These are phyloP conservation scores for Lactarius evosmus DNA, from an alignment of 768 basidiomycete species.

Conservation along the genomic window DNA sequence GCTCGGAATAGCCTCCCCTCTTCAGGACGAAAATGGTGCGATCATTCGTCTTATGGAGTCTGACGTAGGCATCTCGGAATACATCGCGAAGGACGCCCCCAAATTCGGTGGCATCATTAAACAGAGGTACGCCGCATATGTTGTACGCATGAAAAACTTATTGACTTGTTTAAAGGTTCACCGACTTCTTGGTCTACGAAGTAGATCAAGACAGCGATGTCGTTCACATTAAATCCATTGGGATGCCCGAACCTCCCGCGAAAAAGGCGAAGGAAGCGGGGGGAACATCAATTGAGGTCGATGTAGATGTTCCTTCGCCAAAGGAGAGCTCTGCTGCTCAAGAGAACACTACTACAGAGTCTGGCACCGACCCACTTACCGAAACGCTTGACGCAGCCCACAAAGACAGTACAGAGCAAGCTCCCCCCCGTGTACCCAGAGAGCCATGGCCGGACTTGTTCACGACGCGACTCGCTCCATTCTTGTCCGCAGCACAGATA, in stretches of 20 bases:
- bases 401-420: conserved; percentile 25
- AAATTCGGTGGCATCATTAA: conserved; percentile 93
- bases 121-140: conserved; percentile 63
- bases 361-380: not conserved
- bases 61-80: conserved; percentile 90
- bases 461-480: conserved; percentile 52
- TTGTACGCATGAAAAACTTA: conserved; percentile 1
- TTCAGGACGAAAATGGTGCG: conserved; percentile 46
- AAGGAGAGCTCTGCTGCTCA: conserved; percentile 25
- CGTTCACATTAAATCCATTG: conserved; percentile 75
- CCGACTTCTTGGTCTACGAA: conserved; percentile 94
- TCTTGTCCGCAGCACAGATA: conserved; percentile 61
- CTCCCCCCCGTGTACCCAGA: conserved; percentile 28
- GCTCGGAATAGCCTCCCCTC: conserved; percentile 55
- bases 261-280: conserved; percentile 39
- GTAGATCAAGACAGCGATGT: conserved; percentile 79
- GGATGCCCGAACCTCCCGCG: conserved; percentile 56
- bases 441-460: conserved; percentile 69
- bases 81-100: conserved; percentile 64
- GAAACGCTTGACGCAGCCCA: conserved; percentile 12
- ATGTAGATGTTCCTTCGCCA: conserved; percentile 21
- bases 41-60: conserved; percentile 63
- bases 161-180: conserved; percentile 59
- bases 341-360: conserved; percentile 14
- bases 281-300: conserved; percentile 29